Evolutionary conservation across 1,284 basidiomycete genomes (phyloP).

Genomic region (Microstroma glucosiphilum): DNA sequence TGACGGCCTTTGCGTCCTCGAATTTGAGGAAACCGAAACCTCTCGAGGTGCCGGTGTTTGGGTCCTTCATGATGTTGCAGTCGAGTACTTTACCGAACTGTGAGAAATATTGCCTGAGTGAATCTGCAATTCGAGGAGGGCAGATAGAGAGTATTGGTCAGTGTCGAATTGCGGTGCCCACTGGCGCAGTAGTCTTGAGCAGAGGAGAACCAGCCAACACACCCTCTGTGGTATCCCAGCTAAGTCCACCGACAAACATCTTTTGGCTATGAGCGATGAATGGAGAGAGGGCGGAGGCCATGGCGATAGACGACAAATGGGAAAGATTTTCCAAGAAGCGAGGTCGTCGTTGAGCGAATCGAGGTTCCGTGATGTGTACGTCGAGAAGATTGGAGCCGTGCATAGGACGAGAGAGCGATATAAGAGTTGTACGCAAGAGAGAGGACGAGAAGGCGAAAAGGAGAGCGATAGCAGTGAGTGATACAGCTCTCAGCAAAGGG

Average conservation of each 20-base stretch:
- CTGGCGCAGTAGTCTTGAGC: background rate
- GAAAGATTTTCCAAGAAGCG: constrained; percentile 12
- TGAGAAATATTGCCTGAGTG: constrained; percentile 73
- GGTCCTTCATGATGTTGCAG: constrained; percentile 92
- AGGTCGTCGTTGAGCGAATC: constrained; percentile 6
- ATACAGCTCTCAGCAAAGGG: too few species aligned
- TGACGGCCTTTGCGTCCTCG: constrained; percentile 75
- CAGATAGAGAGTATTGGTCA: constrained; percentile 43
- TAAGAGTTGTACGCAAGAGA: constrained; percentile 15
- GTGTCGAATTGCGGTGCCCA: background rate
- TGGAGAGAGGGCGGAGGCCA: constrained; percentile 55
- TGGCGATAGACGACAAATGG: constrained; percentile 9
- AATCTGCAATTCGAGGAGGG: constrained; percentile 57
- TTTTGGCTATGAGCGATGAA: constrained; percentile 53
- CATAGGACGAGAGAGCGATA: constrained; percentile 50
- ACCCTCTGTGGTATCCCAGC: constrained; percentile 96
- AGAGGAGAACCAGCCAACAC: constrained; percentile 21
- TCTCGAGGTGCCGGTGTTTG: constrained; percentile 72
- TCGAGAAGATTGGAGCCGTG: constrained; percentile 34
- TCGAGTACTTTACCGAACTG: constrained; percentile 86
- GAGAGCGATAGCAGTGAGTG: too few species aligned
- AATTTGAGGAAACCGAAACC: constrained; percentile 94
- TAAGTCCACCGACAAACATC: constrained; percentile 93
- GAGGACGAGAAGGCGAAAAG: background rate
- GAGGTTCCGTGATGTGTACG: background rate